Conservation (phyloP, 805 yeast species). For the Metschnikowia anglica region DNA sequence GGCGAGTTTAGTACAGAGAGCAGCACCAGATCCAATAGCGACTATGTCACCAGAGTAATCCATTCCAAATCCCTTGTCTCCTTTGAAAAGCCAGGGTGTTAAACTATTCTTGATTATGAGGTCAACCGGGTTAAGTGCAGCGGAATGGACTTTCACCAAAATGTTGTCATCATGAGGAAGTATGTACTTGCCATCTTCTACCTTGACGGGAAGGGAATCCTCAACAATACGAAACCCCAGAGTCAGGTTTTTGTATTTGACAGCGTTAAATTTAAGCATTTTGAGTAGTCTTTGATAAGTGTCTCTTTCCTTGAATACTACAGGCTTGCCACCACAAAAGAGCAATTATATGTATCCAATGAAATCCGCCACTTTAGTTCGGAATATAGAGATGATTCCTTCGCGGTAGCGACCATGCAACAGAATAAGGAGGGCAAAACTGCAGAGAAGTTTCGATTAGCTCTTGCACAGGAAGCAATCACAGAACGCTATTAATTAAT, state of each 20-base stretch:
- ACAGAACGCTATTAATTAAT: no score
- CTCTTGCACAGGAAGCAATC: no score
- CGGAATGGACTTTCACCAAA: slow-evolving; percentile 32
- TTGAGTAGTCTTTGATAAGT: background rate
- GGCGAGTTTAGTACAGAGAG: slow-evolving; percentile 20
- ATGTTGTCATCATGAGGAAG: slow-evolving; percentile 20
- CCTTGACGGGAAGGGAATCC: slow-evolving; percentile 15
- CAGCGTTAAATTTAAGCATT: slow-evolving; percentile 25
- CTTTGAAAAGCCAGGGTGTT: slow-evolving; percentile 11
- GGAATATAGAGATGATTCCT: no score
- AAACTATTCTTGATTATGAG: slow-evolving; percentile 23
- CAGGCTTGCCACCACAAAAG: no score
- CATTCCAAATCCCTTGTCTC: slow-evolving; percentile 28
- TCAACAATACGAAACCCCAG: slow-evolving; percentile 17
- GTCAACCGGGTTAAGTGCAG: slow-evolving; percentile 38
- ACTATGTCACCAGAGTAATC: slow-evolving; percentile 37
- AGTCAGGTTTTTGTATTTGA: slow-evolving; percentile 20
- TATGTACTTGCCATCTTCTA: slow-evolving; percentile 10
- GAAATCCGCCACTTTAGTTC: no score
- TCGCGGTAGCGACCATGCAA: no score
- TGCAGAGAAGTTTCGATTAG: no score
- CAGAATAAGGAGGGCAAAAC: no score
- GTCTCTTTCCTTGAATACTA: background rate
- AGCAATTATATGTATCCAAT: no score
- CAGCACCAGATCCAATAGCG: slow-evolving; percentile 30